Base-by-base conservation (phyloP, 768 basidiomycete species). In the Phlebiopsis gigantea region DNA sequence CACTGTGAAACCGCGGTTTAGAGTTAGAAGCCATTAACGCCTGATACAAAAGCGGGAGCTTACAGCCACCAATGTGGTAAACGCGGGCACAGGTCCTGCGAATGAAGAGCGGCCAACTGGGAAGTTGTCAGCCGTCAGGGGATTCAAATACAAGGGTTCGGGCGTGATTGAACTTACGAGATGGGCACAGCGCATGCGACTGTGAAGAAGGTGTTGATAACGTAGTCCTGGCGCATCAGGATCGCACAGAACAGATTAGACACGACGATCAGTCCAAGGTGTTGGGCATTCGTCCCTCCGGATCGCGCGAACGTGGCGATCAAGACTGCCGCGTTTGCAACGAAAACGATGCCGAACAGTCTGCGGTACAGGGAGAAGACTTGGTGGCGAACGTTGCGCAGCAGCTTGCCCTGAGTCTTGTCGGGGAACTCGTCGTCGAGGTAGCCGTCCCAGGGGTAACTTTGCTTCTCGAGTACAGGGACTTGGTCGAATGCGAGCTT, bases 151-250 rank as follows among this genome's bases (percentile, higher is more conserved):
- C 34, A 46, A 48, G 19, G n/a, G 22, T 14, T 24, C 34, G 24
- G 46, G 19, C 55, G 41, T n/a, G n/a, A 39, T 21, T 21, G 5
- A n/a, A 68, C 77, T 60, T 60, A 82, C 79, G 76, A 77, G 31
- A 69, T 50, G 8, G 81, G 81, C 24, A 78, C 77, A 30, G 78
- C 69, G 57, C 77, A 79, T 53, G 75, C 77, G 8, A 79, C 69
- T 41, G 74, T 76, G 71, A 81, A 84, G 63, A 83, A 79, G 0
- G 75, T 69, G 63, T 84, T 82, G 63, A 83, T 75, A 29, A 84
- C 79, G 59, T 83, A 80, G 65, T 83, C 77, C 70, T 79, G 63
- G 61, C 68, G 70, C 76, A 68, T 69, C 49, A 75, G 59, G 65
- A 81, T 78, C 66, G 60, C 75, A 63, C 60, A 69, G 63, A 65